Evolutionary conservation across 2,329 filamentous ascomycete species (phyloP).

Genomic region (Xylaria sp.): DNA sequence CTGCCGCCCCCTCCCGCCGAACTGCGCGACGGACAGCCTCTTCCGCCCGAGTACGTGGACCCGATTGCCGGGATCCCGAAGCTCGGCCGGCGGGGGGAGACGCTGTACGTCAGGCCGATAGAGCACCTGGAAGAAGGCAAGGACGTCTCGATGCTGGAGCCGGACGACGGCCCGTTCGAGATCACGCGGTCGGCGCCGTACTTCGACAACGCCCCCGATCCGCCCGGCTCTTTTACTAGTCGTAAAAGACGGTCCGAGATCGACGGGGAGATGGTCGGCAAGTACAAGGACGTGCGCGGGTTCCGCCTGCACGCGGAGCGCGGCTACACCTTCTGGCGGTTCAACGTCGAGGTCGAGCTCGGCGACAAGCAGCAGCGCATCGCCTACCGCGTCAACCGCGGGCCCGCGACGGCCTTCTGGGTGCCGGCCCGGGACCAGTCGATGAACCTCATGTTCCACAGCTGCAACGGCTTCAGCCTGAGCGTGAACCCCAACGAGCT

Average conservation of each 20-base stretch:
- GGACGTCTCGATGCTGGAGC: constrained; percentile 79
- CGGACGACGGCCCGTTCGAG: constrained; percentile 83
- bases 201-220: constrained; percentile 49
- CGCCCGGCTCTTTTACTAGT: constrained; percentile 56
- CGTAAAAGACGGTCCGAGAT: constrained; percentile 55
- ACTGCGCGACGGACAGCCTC: constrained; percentile 62
- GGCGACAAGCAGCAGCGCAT: constrained; percentile 77
- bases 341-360: constrained; percentile 92
- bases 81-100: constrained; percentile 80
- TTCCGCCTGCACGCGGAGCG: constrained; percentile 82
- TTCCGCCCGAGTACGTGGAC: constrained; percentile 83
- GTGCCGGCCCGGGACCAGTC: constrained; percentile 80
- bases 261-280: constrained; percentile 80
- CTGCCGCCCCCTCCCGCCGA: constrained; percentile 76
- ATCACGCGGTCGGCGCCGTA: constrained; percentile 59
- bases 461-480: constrained; percentile 92
- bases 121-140: constrained; percentile 77
- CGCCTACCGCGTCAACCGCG: constrained; percentile 92
- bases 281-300: constrained; percentile 81
- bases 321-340: constrained; percentile 94
- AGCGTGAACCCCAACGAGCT: constrained; percentile 77
- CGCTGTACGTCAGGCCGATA: constrained; percentile 86
- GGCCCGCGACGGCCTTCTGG: constrained; percentile 90
- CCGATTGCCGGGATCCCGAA: constrained; percentile 87
- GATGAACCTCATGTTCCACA: constrained; percentile 99